Conservation (phyloP, 768 basidiomycete genomes). For the Leccinum sublutescens region DNA sequence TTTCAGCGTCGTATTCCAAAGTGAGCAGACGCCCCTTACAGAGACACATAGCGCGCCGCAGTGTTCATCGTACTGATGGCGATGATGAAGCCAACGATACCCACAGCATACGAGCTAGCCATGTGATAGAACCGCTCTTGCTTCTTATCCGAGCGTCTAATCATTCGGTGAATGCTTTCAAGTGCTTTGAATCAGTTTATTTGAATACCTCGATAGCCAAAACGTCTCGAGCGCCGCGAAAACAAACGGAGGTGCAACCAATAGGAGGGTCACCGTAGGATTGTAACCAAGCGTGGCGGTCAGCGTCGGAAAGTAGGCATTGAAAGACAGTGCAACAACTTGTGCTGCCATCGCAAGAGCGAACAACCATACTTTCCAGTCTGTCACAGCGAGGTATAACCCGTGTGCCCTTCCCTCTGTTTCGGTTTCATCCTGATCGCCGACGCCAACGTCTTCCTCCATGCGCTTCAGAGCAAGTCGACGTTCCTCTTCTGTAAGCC, state of each 20-base stretch:
- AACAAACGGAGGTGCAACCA: slow-evolving; percentile 76
- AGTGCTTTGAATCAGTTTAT: not conserved
- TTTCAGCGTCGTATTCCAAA: slow-evolving; percentile 7
- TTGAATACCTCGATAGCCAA: slow-evolving; percentile 45
- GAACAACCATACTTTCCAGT: slow-evolving; percentile 84
- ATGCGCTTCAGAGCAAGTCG: slow-evolving; percentile 56
- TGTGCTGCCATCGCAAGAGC: slow-evolving; percentile 43
- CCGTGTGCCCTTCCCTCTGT: slow-evolving; percentile 41
- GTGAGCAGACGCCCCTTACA: slow-evolving; percentile 40
- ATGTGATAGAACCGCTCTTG: slow-evolving; percentile 77
- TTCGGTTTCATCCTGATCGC: slow-evolving; percentile 50
- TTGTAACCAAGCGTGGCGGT: slow-evolving; percentile 68
- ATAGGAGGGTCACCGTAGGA: slow-evolving; percentile 59
- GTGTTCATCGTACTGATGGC: slow-evolving; percentile 64
- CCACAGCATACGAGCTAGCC: slow-evolving; percentile 46
- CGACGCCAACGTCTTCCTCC: slow-evolving; percentile 63
- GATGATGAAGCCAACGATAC: slow-evolving; percentile 67
- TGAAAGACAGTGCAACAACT: slow-evolving; percentile 63
- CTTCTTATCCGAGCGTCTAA: slow-evolving; percentile 65
- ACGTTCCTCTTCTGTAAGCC: slow-evolving; percentile 38
- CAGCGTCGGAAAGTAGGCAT: slow-evolving; percentile 80
- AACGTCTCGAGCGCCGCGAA: slow-evolving; percentile 60
- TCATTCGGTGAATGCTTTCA: slow-evolving; percentile 1
- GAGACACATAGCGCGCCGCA: slow-evolving; percentile 59
- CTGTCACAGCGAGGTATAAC: slow-evolving; percentile 58